Evolutionary conservation across 192 early-diverging fungal species (phyloP).

Genomic region (Linnemannia zychae): DNA sequence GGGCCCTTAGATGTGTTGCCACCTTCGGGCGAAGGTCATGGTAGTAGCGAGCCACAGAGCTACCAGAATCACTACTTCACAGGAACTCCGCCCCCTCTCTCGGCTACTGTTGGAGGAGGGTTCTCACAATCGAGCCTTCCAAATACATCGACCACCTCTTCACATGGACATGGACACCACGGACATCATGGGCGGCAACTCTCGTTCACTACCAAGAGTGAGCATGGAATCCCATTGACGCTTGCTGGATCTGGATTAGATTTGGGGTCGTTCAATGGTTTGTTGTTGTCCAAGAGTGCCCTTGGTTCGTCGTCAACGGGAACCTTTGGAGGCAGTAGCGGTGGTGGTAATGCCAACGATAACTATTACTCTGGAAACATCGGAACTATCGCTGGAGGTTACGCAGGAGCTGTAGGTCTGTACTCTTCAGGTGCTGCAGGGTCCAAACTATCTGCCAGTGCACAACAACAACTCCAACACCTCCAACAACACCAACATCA

Average conservation of each 20-base stretch:
- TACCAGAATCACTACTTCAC: conserved; percentile 25
- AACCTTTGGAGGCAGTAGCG: conserved; percentile 3
- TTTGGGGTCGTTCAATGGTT: background rate
- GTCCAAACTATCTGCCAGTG: background rate
- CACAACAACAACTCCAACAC: conserved; percentile 33
- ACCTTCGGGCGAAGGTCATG: background rate
- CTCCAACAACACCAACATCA: conserved; percentile 41
- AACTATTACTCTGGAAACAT: too few species aligned
- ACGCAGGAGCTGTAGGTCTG: background rate
- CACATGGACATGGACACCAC: conserved; percentile 7
- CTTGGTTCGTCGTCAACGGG: conserved; percentile 18
- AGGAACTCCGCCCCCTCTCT: conserved; percentile 25
- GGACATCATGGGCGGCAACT: conserved; percentile 22
- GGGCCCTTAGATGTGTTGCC: background rate
- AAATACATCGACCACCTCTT: background rate
- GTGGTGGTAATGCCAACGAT: too few species aligned
- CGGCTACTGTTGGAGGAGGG: background rate
- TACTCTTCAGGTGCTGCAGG: background rate
- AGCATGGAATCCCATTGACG: background rate
- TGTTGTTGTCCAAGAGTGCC: background rate
- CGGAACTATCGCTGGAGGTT: background rate
- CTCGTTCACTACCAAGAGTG: conserved; percentile 42
- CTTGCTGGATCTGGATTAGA: background rate
- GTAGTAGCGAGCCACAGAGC: conserved; percentile 13
- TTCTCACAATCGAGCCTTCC: background rate